These are phyloP conservation scores for Pleurotus cornucopiae DNA, from an alignment of 768 basidiomycete species.

Conservation along the genomic window DNA sequence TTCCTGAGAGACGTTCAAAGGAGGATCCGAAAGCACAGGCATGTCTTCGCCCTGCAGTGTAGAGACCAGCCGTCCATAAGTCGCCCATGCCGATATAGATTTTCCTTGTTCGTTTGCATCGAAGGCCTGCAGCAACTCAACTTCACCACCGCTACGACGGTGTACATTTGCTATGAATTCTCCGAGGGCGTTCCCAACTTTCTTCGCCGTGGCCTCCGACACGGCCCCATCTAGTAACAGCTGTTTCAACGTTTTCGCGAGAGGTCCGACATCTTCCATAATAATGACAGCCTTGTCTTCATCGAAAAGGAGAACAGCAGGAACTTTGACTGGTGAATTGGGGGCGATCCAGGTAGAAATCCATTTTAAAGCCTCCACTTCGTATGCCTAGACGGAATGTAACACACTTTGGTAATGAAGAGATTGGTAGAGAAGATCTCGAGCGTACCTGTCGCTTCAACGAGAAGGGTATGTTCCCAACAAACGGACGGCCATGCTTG, in stretches of 20 bases:
- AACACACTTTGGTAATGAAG: too few species aligned
- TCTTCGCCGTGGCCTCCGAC: constrained; percentile 23
- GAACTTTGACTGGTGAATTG: constrained; percentile 27
- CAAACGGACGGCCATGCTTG: constrained; percentile 53
- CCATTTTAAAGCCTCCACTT: constrained; percentile 24
- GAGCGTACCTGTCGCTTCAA: constrained; percentile 49
- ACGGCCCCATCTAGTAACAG: constrained; percentile 30
- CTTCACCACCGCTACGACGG: constrained; percentile 32
- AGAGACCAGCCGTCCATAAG: constrained; percentile 39
- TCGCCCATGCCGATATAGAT: constrained; percentile 30
- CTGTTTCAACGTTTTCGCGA: constrained; percentile 32
- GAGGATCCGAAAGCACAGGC: constrained; percentile 32
- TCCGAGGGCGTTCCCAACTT: constrained; percentile 53
- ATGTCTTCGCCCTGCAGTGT: constrained; percentile 24
- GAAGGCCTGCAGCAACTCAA: constrained; percentile 28
- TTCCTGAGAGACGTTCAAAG: constrained; percentile 26
- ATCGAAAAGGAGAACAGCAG: constrained; percentile 37
- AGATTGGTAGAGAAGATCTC: background rate
- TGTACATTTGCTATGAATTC: constrained; percentile 53
- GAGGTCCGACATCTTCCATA: constrained; percentile 44
- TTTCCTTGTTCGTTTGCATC: constrained; percentile 31
- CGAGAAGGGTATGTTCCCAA: constrained; percentile 26
- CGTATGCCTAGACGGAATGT: constrained; percentile 25
- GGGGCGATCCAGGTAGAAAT: constrained; percentile 3
- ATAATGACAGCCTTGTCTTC: constrained; percentile 35